Evolutionary conservation across 2,329 filamentous ascomycete species (phyloP).

Genomic region (Magnaporthales sp.): DNA sequence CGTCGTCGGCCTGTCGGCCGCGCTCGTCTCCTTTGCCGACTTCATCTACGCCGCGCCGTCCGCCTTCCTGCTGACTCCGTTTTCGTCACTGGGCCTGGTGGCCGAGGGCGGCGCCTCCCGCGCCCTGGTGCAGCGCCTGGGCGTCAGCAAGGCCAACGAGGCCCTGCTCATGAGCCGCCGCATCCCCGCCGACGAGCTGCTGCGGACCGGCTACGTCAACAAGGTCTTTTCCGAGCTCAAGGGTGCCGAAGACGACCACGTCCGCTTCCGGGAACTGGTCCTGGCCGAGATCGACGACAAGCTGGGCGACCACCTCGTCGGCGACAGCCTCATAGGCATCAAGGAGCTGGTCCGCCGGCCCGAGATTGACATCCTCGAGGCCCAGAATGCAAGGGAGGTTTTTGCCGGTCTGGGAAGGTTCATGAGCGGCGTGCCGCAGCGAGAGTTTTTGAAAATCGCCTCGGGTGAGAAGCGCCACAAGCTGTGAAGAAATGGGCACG

Average conservation of each 20-base stretch:
- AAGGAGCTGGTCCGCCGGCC: slow-evolving; percentile 75
- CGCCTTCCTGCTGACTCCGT: slow-evolving; percentile 83
- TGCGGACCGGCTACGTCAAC: slow-evolving; percentile 76
- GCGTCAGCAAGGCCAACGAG: slow-evolving; percentile 78
- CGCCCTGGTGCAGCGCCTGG: slow-evolving; percentile 72
- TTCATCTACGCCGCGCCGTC: slow-evolving; percentile 83
- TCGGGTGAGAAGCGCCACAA: slow-evolving; percentile 92
- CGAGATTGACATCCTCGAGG: slow-evolving; percentile 45
- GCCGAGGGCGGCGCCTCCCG: slow-evolving; percentile 76
- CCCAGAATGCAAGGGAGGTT: slow-evolving; percentile 9
- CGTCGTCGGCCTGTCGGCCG: slow-evolving; percentile 79
- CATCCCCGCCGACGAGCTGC: slow-evolving; percentile 64
- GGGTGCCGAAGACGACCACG: slow-evolving; percentile 52
- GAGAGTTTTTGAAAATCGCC: slow-evolving; percentile 80
- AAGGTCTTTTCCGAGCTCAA: slow-evolving; percentile 58
- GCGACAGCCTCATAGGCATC: slow-evolving; percentile 71
- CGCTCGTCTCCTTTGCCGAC: slow-evolving; percentile 74
- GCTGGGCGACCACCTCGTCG: slow-evolving; percentile 70
- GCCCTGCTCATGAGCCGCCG: slow-evolving; percentile 84
- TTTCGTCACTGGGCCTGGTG: slow-evolving; percentile 81
- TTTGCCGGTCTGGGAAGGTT: slow-evolving; percentile 71
- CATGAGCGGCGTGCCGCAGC: slow-evolving; percentile 69
- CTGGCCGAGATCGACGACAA: slow-evolving; percentile 72
- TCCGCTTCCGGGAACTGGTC: slow-evolving; percentile 62
- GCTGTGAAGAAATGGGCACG: slow-evolving; percentile 41